Base-by-base conservation (phyloP, 2,329 filamentous ascomycete species). In the Cladosporium sp. region DNA sequence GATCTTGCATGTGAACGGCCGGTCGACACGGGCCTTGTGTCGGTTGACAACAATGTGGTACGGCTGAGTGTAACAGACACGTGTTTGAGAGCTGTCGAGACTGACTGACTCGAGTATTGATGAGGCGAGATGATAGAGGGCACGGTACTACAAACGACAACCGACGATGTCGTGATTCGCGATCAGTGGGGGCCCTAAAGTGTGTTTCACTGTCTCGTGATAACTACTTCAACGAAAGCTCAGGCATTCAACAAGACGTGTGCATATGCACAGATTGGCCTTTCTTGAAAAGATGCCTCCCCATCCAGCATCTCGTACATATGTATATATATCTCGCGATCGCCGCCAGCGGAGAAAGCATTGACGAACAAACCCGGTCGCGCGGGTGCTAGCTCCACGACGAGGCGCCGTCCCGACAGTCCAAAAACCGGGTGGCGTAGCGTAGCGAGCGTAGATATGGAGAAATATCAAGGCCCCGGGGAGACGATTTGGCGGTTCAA, bases 401-500 rank as follows among this genome's bases (percentile, higher is more conserved):
- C 25, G 25, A 25, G 25, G 25, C 25, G 25, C 25, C 25, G 25
- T 25, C 30, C 47, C 47, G 30, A 36, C 17, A 34, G 30, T 34
- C 22, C 37, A 54, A 39, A 12, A 25, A 40, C 22, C 37, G 36
- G 25, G 43, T 28, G 22, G 42, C 42, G 42, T 45, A 45, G 43
- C 22, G 43, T 37, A 25, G 14, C 22, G 28, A 45, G 43, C 22
- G 43, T 37, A 25, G 14, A 25, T 38, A 54, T 42, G 38, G 51
- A 54, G 51, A 54, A 54, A 30, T 28, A 42, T 17, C 51, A 54
- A 30, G 20, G 37, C 37, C 37, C 51, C 51, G 37, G 37, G 51
- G 51, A 54, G 28, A 54, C 37, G 51, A 37, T 30, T 25, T 40
- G 51, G n/a, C 20, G 22, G 22, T 28, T 52, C 36, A 52, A 25